phyloP scores from a whole-genome alignment of 805 yeast species.

The Candida khao-thaluensis region DNA sequence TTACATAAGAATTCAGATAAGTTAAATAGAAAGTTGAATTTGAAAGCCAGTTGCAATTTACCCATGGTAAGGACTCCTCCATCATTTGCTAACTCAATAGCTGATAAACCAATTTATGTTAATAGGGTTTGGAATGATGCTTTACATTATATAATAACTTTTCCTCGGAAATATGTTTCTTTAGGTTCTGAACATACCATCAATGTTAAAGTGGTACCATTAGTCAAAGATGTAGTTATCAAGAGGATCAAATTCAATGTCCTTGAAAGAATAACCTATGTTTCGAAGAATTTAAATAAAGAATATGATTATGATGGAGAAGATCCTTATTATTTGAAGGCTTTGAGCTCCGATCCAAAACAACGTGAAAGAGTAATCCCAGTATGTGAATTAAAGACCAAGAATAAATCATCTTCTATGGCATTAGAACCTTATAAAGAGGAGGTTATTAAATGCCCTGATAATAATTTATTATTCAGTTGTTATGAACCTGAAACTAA shows the following conservation, averaged over 20 bases:
- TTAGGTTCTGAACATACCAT: constrained; percentile 60
- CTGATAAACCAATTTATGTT: constrained; percentile 74
- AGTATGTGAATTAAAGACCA: constrained; percentile 64
- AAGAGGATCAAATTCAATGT: constrained; percentile 66
- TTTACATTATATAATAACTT: constrained; percentile 65
- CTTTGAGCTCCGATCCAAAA: constrained; percentile 17
- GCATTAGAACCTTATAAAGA: constrained; percentile 50
- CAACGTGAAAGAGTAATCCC: constrained; percentile 55
- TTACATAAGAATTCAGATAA: constrained; percentile 37
- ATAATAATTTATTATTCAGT: constrained; percentile 61
- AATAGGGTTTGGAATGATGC: constrained; percentile 74
- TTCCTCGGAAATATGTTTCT: constrained; percentile 68
- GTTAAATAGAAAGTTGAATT: constrained; percentile 34
- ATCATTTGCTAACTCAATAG: constrained; percentile 53
- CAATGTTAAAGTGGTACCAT: constrained; percentile 64
- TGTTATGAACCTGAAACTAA: constrained; percentile 42
- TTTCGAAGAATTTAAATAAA: constrained; percentile 49
- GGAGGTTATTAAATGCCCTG: constrained; percentile 56
- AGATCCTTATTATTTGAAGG: constrained; percentile 25
- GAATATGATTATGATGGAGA: constrained; percentile 42
- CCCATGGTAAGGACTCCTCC: constrained; percentile 59
- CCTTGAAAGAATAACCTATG: constrained; percentile 63
- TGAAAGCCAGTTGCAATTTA: constrained; percentile 30
- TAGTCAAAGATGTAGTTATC: constrained; percentile 58
- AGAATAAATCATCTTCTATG: constrained; percentile 27